These are phyloP conservation scores for Tetrapisispora iriomotensis DNA, from an alignment of 805 yeast species.

Conservation along the genomic window DNA sequence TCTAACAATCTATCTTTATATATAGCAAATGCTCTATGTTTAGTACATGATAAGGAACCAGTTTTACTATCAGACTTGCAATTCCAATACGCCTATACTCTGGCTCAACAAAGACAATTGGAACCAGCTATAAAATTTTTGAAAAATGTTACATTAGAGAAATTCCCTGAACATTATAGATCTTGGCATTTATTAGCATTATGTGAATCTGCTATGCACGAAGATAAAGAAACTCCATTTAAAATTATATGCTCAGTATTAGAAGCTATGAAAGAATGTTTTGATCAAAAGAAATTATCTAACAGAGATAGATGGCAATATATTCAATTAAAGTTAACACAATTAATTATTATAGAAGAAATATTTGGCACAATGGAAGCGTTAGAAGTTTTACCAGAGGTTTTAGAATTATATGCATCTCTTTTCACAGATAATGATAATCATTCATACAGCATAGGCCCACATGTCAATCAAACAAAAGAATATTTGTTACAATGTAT, in stretches of 20 bases:
- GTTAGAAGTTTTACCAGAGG: conserved; percentile 53
- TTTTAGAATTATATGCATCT: conserved; percentile 48
- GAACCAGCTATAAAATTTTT: conserved; percentile 37
- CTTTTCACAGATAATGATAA: conserved; percentile 29
- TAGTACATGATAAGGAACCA: background rate
- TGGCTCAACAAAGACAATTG: conserved; percentile 37
- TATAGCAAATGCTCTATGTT: conserved; percentile 21
- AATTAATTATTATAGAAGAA: conserved; percentile 57
- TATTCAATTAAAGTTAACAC: conserved; percentile 64
- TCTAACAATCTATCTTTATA: conserved; percentile 12
- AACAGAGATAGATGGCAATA: conserved; percentile 36
- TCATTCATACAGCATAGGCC: conserved; percentile 8
- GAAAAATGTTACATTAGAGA: conserved; percentile 39
- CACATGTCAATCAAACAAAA: conserved; percentile 12
- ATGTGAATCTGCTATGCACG: conserved; percentile 46
- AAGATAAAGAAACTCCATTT: conserved; percentile 45
- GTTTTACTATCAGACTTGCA: conserved; percentile 11
- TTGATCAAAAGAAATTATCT: conserved; percentile 9
- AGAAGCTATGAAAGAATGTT: conserved; percentile 33
- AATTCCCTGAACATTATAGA: conserved; percentile 45
- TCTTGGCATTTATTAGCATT: conserved; percentile 62
- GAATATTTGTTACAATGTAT: conserved; percentile 45
- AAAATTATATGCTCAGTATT: conserved; percentile 46
- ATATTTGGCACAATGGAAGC: conserved; percentile 49
- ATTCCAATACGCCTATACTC: conserved; percentile 40